These are phyloP conservation scores for Sporothrix euskadiensis DNA, from an alignment of 2,329 filamentous ascomycete genomes.

Conservation along the genomic window DNA sequence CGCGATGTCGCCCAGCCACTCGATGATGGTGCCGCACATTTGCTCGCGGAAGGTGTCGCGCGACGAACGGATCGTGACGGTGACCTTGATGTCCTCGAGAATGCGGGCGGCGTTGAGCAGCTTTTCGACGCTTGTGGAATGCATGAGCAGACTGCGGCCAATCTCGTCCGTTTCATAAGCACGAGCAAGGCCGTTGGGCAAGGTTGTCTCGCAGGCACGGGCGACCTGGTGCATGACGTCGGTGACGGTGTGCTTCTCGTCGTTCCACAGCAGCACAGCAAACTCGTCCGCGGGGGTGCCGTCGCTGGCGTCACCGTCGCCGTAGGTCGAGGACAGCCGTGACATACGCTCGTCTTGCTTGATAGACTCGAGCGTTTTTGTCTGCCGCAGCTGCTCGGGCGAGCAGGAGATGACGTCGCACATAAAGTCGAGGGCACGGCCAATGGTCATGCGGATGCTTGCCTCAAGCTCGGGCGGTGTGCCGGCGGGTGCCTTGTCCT, in stretches of 20 bases:
- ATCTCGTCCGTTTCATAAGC: conserved; percentile 88
- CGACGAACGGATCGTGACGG: conserved; percentile 88
- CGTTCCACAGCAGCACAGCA: conserved; percentile 90
- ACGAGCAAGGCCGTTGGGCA: conserved; percentile 67
- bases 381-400: conserved; percentile 85
- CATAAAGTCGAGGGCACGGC: conserved; percentile 85
- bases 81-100: conserved; percentile 94
- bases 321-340: conserved; percentile 73
- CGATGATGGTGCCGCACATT: conserved; percentile 97
- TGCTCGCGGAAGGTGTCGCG: conserved; percentile 95
- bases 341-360: conserved; percentile 78
- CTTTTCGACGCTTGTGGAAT: conserved; percentile 68
- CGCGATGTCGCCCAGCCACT: conserved; percentile 92
- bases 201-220: conserved; percentile 76
- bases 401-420: conserved; percentile 98
- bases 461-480: conserved; percentile 74
- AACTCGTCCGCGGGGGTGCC: conserved; percentile 71
- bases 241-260: conserved; percentile 94
- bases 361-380: conserved; percentile 81
- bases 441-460: conserved; percentile 82
- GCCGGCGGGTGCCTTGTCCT: conserved; percentile 59
- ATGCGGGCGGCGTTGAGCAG: conserved; percentile 78
- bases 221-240: conserved; percentile 91
- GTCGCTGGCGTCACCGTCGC: conserved; percentile 65
- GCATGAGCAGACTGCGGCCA: conserved; percentile 81